Evolutionary conservation across 805 yeast genomes (phyloP), one percentile per base, ranked within the genome.

Genomic region (Teunomyces funiuensis): DNA sequence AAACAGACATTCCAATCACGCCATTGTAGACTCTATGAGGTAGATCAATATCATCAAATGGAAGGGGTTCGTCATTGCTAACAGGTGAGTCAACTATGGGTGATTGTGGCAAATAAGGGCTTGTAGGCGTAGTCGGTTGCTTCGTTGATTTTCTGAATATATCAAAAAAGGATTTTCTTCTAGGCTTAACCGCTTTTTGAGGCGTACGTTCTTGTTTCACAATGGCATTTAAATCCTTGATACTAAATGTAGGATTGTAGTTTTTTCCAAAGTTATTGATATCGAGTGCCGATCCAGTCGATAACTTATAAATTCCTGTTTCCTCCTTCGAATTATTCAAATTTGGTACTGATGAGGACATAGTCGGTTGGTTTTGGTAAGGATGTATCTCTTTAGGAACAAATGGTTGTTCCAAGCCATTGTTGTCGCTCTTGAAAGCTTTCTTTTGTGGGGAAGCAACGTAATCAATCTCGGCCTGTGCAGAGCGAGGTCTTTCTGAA

Each of bases 211-310:
- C 42, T 29, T 45, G 43, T 27, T 47, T 40, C 14, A 41, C 17
- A 10, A 43, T 20, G 14, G 48, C 53, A 10, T 45, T 41, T 15
- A 50, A 36, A 7, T 45, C 50, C 28, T 46, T 40, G 17, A 47
- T 39, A 33, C 54, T 51, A 42, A 70, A 70, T 2, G 70, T 56
- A 4, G 76, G 76, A 42, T 60, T 58, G 51, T 68, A 53, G 39
- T 45, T 53, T 40, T 61, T 63, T 15, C 76, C 76, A 50, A 70
- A 70, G 43, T 68, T 65, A 22, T 57, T 43, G 18, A 70, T 56
- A 52, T 70, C 71, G 33, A 70, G 55, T 5, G 64, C 66, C 27
- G 74, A 69, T 3, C 73, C 73, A 34, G 40, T 14, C 6, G 50
- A 42, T 28, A 47, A 40, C 19, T 49, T 43, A n/a, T 49, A 47